These are phyloP conservation scores for Adiantum capillusveneris DNA, from an alignment of 75 land plant genomes.

Conservation along the genomic window DNA sequence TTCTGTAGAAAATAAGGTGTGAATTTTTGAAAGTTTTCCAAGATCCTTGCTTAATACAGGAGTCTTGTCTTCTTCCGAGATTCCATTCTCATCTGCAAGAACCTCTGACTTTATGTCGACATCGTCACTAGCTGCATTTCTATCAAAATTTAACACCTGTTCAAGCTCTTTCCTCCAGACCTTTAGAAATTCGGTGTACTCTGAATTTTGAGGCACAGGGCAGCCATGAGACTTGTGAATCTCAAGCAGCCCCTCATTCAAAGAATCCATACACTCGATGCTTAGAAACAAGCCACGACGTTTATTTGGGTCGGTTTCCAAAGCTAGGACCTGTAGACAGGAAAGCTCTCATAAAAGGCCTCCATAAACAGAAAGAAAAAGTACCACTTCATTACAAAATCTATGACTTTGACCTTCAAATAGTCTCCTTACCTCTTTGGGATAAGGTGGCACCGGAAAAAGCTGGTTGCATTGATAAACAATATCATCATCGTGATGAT, in stretches of 20 bases:
- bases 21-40: conserved; percentile 61
- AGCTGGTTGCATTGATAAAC: conserved; percentile 84
- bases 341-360: conserved; percentile 1
- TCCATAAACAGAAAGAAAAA: neutral
- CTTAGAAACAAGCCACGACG: conserved; percentile 61
- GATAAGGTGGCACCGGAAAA: conserved; percentile 89
- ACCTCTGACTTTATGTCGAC: neutral
- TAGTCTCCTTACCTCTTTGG: conserved; percentile 52
- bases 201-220: conserved; percentile 58
- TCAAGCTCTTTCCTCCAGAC: conserved; percentile 6
- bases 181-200: conserved; percentile 62
- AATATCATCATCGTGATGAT: conserved; percentile 68
- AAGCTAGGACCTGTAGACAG: conserved; percentile 31
- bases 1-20: conserved; percentile 87
- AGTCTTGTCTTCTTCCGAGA: neutral
- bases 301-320: conserved; percentile 56
- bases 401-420: neutral
- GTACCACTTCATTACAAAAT: neutral
- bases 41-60: too few relatives aligned
- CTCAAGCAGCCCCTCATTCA: conserved; percentile 77
- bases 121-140: conserved; percentile 26
- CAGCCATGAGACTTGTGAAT: conserved; percentile 72
- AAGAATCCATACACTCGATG: conserved; percentile 84
- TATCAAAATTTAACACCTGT: conserved; percentile 36
- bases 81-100: neutral